Evolutionary conservation across 805 yeast genomes (phyloP).

Genomic region (Sugiyamaella americana): DNA sequence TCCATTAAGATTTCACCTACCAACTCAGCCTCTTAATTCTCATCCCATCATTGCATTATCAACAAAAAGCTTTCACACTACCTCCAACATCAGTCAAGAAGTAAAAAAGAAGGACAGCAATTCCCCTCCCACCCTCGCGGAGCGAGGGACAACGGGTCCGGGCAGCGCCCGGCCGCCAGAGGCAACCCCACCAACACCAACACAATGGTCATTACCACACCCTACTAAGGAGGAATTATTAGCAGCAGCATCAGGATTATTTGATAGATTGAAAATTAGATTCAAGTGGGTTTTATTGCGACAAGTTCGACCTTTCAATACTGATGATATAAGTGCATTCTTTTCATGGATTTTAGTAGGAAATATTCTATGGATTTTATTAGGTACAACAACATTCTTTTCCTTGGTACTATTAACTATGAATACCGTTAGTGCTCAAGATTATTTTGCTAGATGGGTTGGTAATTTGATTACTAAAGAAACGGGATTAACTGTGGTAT

Average conservation of each 20-base stretch:
- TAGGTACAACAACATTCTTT: constrained; percentile 90
- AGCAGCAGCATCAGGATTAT: constrained; percentile 38
- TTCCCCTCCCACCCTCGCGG: too few species aligned
- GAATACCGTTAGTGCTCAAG: constrained; percentile 86
- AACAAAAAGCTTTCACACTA: too few species aligned
- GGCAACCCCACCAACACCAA: too few species aligned
- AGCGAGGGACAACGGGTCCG: too few species aligned
- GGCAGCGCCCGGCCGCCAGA: too few species aligned
- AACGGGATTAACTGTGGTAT: constrained; percentile 74
- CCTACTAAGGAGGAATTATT: constrained; percentile 37
- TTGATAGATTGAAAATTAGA: constrained; percentile 41
- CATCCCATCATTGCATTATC: too few species aligned
- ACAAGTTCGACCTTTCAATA: constrained; percentile 76
- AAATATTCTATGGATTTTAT: constrained; percentile 65
- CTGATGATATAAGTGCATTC: constrained; percentile 88
- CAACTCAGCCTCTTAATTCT: too few species aligned
- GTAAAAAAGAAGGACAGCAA: too few species aligned
- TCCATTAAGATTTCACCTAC: too few species aligned
- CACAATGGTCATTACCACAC: too few species aligned
- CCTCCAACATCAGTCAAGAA: too few species aligned
- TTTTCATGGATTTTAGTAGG: constrained; percentile 91
- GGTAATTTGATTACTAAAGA: constrained; percentile 83
- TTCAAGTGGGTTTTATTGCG: constrained; percentile 70
- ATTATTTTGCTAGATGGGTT: constrained; percentile 69
- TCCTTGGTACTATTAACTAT: constrained; percentile 69